A percentile compares a stretch with the other conserved stretches of the same genome.
Conservation (phyloP, 2,329 filamentous ascomycete genomes). For the Aspergillus melleus region DNA sequence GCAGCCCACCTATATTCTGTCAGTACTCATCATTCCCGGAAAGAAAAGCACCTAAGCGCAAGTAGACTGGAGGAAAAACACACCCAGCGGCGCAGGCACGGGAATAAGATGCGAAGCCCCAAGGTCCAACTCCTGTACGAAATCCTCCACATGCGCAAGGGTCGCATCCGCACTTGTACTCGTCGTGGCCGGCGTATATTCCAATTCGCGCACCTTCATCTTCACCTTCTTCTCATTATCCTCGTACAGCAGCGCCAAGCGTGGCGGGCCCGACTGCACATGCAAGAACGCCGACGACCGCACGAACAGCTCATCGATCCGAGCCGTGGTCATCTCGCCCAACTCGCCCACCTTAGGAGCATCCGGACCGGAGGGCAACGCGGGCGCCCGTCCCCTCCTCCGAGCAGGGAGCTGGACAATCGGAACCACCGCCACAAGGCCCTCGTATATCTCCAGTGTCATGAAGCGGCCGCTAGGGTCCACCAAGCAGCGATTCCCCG, state of each 20-base stretch:
- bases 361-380: conserved; percentile 26
- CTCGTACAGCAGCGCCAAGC: conserved; percentile 65
- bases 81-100: conserved; percentile 57
- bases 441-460: conserved; percentile 68
- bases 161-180: conserved; percentile 53
- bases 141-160: conserved; percentile 53
- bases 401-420: conserved; percentile 57
- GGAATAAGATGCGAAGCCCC: conserved; percentile 64
- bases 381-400: conserved; percentile 35
- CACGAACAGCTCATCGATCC: conserved; percentile 68
- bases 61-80: conserved; percentile 11
- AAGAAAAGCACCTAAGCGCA: background rate
- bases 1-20: conserved; percentile 59
- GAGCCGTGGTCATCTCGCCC: conserved; percentile 60
- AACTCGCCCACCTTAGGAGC: conserved; percentile 53
- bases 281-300: conserved; percentile 66
- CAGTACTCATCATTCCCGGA: conserved; percentile 45
- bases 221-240: conserved; percentile 59
- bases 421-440: conserved; percentile 64
- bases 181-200: conserved; percentile 49
- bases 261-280: conserved; percentile 54
- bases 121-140: conserved; percentile 56
- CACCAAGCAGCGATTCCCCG: conserved; percentile 77
- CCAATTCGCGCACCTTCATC: conserved; percentile 57
- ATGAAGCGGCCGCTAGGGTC: conserved; percentile 74